Evolutionary conservation across 2,329 filamentous ascomycete genomes (phyloP).

Genomic region (Aspergillus vadensis): DNA sequence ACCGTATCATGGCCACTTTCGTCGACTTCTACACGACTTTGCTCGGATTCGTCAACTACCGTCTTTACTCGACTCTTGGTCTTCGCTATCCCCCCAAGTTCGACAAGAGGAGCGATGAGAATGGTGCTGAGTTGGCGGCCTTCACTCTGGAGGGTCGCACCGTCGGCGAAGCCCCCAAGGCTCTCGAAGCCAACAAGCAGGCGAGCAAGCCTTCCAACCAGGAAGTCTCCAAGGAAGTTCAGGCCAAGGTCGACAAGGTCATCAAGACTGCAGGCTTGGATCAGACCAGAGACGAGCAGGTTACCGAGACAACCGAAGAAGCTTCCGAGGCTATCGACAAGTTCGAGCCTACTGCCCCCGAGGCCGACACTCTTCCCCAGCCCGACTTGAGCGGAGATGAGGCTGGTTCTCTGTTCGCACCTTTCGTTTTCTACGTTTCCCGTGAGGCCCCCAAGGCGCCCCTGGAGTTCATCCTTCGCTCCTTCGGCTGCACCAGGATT

Average conservation of each 20-base stretch:
- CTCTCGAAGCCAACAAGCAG: slow-evolving; percentile 57
- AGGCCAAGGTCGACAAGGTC: slow-evolving; percentile 65
- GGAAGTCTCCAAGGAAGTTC: slow-evolving; percentile 69
- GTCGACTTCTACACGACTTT: slow-evolving; percentile 98
- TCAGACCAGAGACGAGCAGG: slow-evolving; percentile 46
- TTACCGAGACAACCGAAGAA: slow-evolving; percentile 51
- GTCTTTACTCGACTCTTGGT: slow-evolving; percentile 86
- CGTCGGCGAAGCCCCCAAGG: slow-evolving; percentile 50
- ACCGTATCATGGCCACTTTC: slow-evolving; percentile 98
- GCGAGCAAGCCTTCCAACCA: slow-evolving; percentile 51
- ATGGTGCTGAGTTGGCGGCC: slow-evolving; percentile 84
- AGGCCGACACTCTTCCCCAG: slow-evolving; percentile 83
- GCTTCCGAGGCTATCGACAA: slow-evolving; percentile 75
- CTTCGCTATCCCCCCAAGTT: slow-evolving; percentile 96
- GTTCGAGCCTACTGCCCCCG: slow-evolving; percentile 80
- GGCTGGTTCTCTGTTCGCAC: slow-evolving; percentile 76
- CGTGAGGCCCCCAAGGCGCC: slow-evolving; percentile 89
- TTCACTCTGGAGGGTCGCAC: slow-evolving; percentile 84
- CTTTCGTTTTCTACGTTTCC: slow-evolving; percentile 89
- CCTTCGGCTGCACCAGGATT: slow-evolving; percentile 93
- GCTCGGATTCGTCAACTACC: slow-evolving; percentile 92
- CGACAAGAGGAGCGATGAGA: slow-evolving; percentile 80
- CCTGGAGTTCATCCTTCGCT: slow-evolving; percentile 87
- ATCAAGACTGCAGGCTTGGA: slow-evolving; percentile 45
- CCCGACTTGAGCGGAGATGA: slow-evolving; percentile 68